Evolutionary conservation across 805 yeast genomes (phyloP), one percentile per base, ranked within the genome.

Genomic region (Spathaspora girioi): DNA sequence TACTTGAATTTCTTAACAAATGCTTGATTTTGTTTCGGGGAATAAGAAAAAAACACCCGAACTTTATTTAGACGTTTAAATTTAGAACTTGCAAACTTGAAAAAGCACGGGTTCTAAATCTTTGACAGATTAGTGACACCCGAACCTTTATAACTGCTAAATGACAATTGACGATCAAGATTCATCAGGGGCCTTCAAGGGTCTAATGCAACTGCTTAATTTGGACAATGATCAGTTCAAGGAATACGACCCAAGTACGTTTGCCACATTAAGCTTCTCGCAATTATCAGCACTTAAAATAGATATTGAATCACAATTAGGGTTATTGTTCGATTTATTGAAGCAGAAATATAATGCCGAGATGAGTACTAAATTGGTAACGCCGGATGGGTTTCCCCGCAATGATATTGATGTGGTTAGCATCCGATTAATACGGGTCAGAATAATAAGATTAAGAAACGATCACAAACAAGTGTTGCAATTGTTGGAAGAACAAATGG

Each of bases 351-450:
- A 81, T 55, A 68, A 73, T 11, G 82, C 75, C 3, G 84, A 80
- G 56, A 83, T 89, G 89, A 65, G 77, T 20, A 84, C 92, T 1
- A 74, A 83, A 0, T 66, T 93, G 52, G 67, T 88, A 1, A 81
- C 86, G 0, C 52, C 60, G 0, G 96, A 93, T 61, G 97, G 97
- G 18, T 93, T 81, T 59, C 99, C 99, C 0, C 71, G 97, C 43
- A 66, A 74, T 15, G 97, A 93, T 61, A 77, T 93, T 26, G 96
- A 93, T 60, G 87, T 93, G 4, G 81, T 90, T 14, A 61, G 71
- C 18, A 74, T 90, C 11, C 71, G 96, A 49, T 64, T 79, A 9
- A 62, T 84, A 0, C 70, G 97, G 52, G 78, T 83, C 9, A 79
- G 78, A 59, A 81, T 92, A 31, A 82, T 87, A 35, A 73, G 87